A percentile compares a stretch with the other conserved stretches of the same genome.
These are phyloP conservation scores for Aspergillus phoenicis DNA, from an alignment of 2,329 filamentous ascomycete genomes.

Conservation along the genomic window DNA sequence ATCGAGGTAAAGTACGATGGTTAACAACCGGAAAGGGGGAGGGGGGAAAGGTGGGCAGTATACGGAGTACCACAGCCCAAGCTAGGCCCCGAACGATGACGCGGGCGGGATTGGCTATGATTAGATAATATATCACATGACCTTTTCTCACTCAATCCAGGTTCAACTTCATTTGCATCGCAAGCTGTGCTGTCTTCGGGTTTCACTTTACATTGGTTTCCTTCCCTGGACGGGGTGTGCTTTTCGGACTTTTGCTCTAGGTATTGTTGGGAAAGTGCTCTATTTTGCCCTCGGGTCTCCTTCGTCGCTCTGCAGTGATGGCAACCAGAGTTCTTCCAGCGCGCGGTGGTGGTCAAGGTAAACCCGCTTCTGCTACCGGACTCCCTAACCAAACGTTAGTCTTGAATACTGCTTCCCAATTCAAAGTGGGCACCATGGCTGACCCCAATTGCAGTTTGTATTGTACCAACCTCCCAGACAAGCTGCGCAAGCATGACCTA, in stretches of 20 bases:
- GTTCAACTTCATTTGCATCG: background rate
- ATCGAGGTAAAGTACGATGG: conserved; percentile 9
- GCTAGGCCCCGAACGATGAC: conserved; percentile 2
- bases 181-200: conserved; percentile 2
- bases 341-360: conserved; percentile 39
- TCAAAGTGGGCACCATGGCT: conserved; percentile 18
- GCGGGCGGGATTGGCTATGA: conserved; percentile 23
- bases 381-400: conserved; percentile 76
- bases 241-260: background rate
- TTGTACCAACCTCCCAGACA: conserved; percentile 83
- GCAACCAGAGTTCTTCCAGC: conserved; percentile 45
- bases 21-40: background rate
- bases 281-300: background rate
- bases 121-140: conserved; percentile 30
- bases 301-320: conserved; percentile 29
- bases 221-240: background rate
- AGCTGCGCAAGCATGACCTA: conserved; percentile 86
- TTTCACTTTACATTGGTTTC: background rate
- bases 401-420: conserved; percentile 4
- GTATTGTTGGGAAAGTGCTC: background rate
- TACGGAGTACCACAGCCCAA: background rate
- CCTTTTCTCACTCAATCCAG: background rate
- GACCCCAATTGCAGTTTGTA: conserved; percentile 68
- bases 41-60: background rate
- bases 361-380: conserved; percentile 47